These are phyloP conservation scores for Cladosporium oxysporum DNA, from an alignment of 2,329 filamentous ascomycete genomes.

Conservation along the genomic window DNA sequence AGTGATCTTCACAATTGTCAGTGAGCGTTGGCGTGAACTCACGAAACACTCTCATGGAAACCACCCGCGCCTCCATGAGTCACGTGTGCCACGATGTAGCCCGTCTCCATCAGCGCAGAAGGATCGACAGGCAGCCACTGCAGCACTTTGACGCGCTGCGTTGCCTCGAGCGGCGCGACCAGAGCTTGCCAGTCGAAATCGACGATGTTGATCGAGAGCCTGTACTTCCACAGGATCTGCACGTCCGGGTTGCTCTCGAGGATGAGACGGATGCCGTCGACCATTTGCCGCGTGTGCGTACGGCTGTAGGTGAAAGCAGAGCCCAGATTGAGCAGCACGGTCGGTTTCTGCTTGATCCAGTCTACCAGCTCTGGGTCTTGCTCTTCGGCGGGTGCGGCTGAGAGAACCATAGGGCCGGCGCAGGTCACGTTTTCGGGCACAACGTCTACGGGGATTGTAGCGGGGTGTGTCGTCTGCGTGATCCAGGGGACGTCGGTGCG, in stretches of 20 bases:
- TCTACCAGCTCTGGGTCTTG: slow-evolving; percentile 13
- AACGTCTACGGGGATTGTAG: slow-evolving; percentile 10
- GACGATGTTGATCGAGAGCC: neutral
- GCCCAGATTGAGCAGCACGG: slow-evolving; percentile 14
- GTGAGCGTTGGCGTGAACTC: neutral
- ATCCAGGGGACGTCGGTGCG: slow-evolving; percentile 15
- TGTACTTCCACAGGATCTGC: slow-evolving; percentile 19
- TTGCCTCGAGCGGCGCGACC: slow-evolving; percentile 4
- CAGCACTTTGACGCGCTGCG: slow-evolving; percentile 4
- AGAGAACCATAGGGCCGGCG: slow-evolving; percentile 3
- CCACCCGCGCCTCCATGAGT: slow-evolving; percentile 12
- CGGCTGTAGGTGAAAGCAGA: slow-evolving; percentile 13
- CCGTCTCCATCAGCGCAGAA: neutral
- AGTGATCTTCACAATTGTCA: neutral
- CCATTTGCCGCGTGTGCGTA: slow-evolving; percentile 1
- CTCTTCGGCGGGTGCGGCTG: slow-evolving; percentile 8
- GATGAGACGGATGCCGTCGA: neutral
- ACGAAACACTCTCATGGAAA: slow-evolving; percentile 17
- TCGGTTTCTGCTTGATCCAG: slow-evolving; percentile 10
- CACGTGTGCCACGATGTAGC: slow-evolving; percentile 2
- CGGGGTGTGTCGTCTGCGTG: slow-evolving; percentile 10
- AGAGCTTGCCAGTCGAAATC: slow-evolving; percentile 13
- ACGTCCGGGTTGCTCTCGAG: neutral
- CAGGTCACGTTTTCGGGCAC: slow-evolving; percentile 12
- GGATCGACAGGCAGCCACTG: slow-evolving; percentile 14